phyloP scores from a whole-genome alignment of 1,284 basidiomycete genomes.

The Cryptococcus deneoformans region DNA sequence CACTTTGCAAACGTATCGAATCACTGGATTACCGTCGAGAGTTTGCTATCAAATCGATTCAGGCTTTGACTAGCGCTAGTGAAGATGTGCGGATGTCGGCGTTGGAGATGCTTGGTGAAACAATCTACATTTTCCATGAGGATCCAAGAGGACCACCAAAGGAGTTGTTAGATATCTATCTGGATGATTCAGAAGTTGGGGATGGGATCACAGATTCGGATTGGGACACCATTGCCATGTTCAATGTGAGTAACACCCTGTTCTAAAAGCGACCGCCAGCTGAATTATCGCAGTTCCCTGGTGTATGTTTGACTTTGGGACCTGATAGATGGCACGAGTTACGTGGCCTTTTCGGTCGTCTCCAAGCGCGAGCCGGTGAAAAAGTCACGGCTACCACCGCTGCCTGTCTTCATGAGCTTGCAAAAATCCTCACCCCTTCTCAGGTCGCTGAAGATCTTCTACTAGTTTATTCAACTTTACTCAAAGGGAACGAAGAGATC shows the following conservation, averaged over 20 bases:
- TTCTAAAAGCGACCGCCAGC: background rate
- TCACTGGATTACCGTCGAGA: constrained; percentile 56
- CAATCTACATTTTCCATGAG: constrained; percentile 78
- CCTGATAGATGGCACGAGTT: constrained; percentile 72
- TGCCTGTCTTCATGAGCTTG: constrained; percentile 85
- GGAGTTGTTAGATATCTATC: constrained; percentile 75
- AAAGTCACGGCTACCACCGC: constrained; percentile 56
- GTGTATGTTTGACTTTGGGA: constrained; percentile 83
- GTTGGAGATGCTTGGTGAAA: constrained; percentile 86
- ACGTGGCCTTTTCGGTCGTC: constrained; percentile 63
- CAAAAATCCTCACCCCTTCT: constrained; percentile 74
- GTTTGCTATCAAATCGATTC: constrained; percentile 63
- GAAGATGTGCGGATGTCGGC: constrained; percentile 74
- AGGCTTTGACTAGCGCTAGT: constrained; percentile 62
- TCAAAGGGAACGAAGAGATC: constrained; percentile 65
- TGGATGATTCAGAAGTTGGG: constrained; percentile 44
- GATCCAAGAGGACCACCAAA: constrained; percentile 65
- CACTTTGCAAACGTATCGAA: constrained; percentile 65
- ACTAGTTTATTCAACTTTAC: constrained; percentile 65
- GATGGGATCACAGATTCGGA: constrained; percentile 55
- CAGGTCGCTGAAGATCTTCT: constrained; percentile 69
- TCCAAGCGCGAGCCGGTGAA: constrained; percentile 56
- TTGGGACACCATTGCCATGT: constrained; percentile 82
- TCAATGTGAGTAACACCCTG: constrained; percentile 59
- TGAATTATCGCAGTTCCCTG: constrained; percentile 60